A percentile compares a stretch with the other conserved stretches of the same genome.
phyloP scores from a whole-genome alignment of 2,329 filamentous ascomycete genomes.

The Xylariaceae sp. region DNA sequence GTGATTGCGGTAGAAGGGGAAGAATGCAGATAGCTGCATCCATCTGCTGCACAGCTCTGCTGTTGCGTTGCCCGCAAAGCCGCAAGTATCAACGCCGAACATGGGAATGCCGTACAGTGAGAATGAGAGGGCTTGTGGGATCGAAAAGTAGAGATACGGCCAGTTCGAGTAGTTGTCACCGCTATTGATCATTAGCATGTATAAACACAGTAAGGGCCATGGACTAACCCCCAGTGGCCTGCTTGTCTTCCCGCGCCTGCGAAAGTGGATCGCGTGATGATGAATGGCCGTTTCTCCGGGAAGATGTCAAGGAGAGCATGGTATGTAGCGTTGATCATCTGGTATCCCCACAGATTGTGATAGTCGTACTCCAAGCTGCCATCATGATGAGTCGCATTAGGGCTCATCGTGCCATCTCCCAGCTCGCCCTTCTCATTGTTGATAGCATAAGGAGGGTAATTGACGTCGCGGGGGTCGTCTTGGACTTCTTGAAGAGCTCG shows the following conservation, averaged over 20 bases:
- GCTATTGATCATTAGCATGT: slow-evolving; percentile 29
- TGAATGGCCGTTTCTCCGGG: slow-evolving; percentile 70
- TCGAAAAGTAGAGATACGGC: slow-evolving; percentile 71
- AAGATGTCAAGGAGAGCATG: slow-evolving; percentile 61
- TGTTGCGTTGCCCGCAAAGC: slow-evolving; percentile 64
- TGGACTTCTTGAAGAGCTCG: neutral
- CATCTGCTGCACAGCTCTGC: slow-evolving; percentile 70
- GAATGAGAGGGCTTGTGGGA: slow-evolving; percentile 73
- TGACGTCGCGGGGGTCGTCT: slow-evolving; percentile 52
- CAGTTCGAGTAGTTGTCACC: slow-evolving; percentile 70
- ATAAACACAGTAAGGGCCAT: neutral
- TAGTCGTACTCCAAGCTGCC: slow-evolving; percentile 75
- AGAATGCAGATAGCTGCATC: slow-evolving; percentile 71
- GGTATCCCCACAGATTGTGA: slow-evolving; percentile 74
- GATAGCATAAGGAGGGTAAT: slow-evolving; percentile 73
- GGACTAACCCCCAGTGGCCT: slow-evolving; percentile 65
- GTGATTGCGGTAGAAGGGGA: slow-evolving; percentile 77
- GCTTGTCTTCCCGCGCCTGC: slow-evolving; percentile 71
- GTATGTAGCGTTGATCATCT: slow-evolving; percentile 75
- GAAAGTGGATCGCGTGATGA: slow-evolving; percentile 80
- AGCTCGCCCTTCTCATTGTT: slow-evolving; percentile 71
- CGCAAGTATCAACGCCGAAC: slow-evolving; percentile 69
- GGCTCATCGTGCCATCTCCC: slow-evolving; percentile 67
- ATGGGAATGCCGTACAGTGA: slow-evolving; percentile 72
- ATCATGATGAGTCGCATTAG: slow-evolving; percentile 73